Evolutionary conservation across 306 rosid species (phyloP), one percentile per base, ranked within the genome.

Genomic region (Mimosa pudica): DNA sequence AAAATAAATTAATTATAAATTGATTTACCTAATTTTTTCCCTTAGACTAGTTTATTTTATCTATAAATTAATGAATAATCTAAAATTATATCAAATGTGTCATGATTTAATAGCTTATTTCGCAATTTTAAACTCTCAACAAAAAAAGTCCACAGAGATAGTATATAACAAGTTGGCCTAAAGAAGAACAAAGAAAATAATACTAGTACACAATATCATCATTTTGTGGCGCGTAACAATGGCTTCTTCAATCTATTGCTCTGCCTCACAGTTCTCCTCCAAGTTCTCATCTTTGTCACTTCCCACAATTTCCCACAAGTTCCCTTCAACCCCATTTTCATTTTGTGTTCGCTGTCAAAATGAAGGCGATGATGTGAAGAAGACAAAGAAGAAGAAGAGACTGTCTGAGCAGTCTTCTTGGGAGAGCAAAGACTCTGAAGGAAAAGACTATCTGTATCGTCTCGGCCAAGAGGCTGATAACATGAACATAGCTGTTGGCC

Each of bases 401-500:
- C 87, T 95, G 20, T 95, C 98, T 0, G 58, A 91, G 80, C 97
- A 95, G 82, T 95, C 98, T 2, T 91, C 98, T 0, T 92, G 97
- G 98, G 97, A 95, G 84, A 83, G 94, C 5, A 79, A 92, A 83
- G 97, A 92, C 80, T 81, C 87, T 0, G 88, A 87, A 76, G 98
- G 98, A 17, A 87, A 44, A 74, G 98, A 95, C 78, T 95, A 92
- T 87, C 88, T 95, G 20, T 92, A 90, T 81, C 81, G 96, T 74
- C 90, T 95, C 7, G 98, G 98, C 48, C 81, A 81, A 79, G 98
- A 95, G 80, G 90, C 97, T 24, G 98, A 95, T 66, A 95, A 91
- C 87, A 89, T 92, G 98, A 95, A 92, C 85, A 91, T 95, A 80
- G 97, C 98, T 49, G 98, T 95, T 24, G 98, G 98, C 4, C 98